Percentiles rank a stretch among this genome's conserved stretches.
phyloP scores from a whole-genome alignment of 129 eudicot genomes.

The Flaveria bidentis region DNA sequence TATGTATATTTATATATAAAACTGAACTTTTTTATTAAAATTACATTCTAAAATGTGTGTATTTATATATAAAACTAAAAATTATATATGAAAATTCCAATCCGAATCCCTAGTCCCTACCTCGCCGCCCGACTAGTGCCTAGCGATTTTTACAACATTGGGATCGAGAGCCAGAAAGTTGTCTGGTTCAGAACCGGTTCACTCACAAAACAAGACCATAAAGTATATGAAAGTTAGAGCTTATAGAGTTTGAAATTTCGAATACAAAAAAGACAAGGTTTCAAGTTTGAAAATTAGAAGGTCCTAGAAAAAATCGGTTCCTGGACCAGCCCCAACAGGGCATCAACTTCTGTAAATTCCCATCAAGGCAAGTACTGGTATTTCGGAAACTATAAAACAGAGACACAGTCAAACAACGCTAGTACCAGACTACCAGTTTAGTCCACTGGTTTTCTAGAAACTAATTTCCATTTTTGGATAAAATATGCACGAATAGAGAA shows the following conservation, averaged over 20 bases:
- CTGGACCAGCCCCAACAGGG: background rate
- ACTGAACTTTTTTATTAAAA: too few species aligned
- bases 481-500: background rate
- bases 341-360: background rate
- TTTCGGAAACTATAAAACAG: background rate
- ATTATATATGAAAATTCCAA: too few species aligned
- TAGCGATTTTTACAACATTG: too few species aligned
- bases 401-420: background rate
- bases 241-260: background rate
- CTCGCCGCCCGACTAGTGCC: too few species aligned
- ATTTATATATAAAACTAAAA: too few species aligned
- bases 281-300: background rate
- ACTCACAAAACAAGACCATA: conserved; percentile 9
- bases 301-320: background rate
- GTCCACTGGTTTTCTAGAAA: background rate
- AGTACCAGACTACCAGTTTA: background rate
- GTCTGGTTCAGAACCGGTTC: background rate
- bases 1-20: too few species aligned
- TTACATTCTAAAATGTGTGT: too few species aligned
- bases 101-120: too few species aligned
- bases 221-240: background rate
- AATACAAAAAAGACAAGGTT: background rate
- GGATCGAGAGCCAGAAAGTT: background rate
- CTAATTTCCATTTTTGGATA: background rate
- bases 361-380: background rate